Percentiles rank a stretch among this genome's conserved stretches.
Evolutionary conservation across 176 grass and related monocot genomes (phyloP).

Genomic region (Guadua angustifolia): DNA sequence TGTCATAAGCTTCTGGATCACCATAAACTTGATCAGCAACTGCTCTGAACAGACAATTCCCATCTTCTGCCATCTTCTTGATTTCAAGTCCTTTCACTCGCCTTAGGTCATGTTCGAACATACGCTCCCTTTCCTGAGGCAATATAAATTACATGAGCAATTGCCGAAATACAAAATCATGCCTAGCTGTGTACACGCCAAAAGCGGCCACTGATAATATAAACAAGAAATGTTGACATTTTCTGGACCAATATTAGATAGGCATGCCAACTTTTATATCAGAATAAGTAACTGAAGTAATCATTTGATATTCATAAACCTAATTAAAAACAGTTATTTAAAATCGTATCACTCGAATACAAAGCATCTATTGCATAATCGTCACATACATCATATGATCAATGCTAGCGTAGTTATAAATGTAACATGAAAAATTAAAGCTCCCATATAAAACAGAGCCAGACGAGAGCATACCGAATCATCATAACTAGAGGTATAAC

Average conservation of each 20-base stretch:
- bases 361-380: conserved; percentile 16
- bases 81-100: conserved; percentile 92
- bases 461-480: conserved; percentile 76
- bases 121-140: conserved; percentile 79
- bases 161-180: background rate
- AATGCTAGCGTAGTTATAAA: conserved; percentile 14
- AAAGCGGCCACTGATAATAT: background rate
- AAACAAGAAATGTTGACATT: background rate
- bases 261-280: background rate
- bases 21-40: conserved; percentile 99
- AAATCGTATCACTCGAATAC: background rate
- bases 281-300: conserved; percentile 24
- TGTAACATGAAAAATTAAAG: conserved; percentile 21
- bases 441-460: conserved; percentile 24
- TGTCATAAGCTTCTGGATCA: conserved; percentile 89
- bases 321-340: background rate
- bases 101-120: conserved; percentile 90
- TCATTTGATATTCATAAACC: conserved; percentile 18
- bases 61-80: conserved; percentile 82
- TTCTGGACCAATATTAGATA: conserved; percentile 4
- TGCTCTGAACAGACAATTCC: conserved; percentile 97
- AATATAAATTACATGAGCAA: conserved; percentile 23
- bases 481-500: conserved; percentile 69
- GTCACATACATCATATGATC: conserved; percentile 21
- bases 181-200: background rate